Base-by-base conservation (phyloP, 2,329 filamentous ascomycete species). In the Clonostachys rhizophaga region DNA sequence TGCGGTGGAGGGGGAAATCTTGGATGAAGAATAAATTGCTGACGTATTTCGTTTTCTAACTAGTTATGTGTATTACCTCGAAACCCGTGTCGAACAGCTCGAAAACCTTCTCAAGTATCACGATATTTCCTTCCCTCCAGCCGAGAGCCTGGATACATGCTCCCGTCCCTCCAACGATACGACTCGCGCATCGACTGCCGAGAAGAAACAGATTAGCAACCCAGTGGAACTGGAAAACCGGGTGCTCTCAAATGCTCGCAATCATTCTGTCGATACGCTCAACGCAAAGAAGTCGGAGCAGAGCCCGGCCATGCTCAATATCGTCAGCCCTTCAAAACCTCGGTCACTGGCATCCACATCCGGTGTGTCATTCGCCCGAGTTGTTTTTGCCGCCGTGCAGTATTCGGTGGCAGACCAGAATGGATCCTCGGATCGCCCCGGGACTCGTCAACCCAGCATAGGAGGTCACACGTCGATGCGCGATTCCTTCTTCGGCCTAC, bases 401-500 rank as follows among this genome's bases (percentile, higher is more conserved):
- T 81, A 81, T 43, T 83, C 79, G 1, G 76, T 84, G 14, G 76
- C 78, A 10, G 78, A 80, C 50, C 74, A 79, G 64, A 85, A 83
- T 57, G 88, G 56, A 16, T 45, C 47, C 12, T 50, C 49, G 47
- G 63, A 62, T 33, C 58, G 54, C 14, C 49, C 53, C 17, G 50
- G 54, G 46, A 45, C 53, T 33, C 58, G 57, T 20, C 55, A 58
- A 20, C 49, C 51, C 1, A 52, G 52, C 3, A 52, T 52, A 41
- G 58, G 55, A 6, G 58, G 78, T 37, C 86, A 84, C 36, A 90
- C 89, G 16, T 90, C 88, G 12, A 94, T 96, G 86, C 81, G 91
- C 49, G 92, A 97, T 66, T 95, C 91, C 0, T 96, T 96, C 74
- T 97, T 97, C 61, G 92, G 92, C n/a, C 72, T 97, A 41, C 91